phyloP scores from a whole-genome alignment of 1,139 yeast species.

The Yamadazyma trypodendri region DNA sequence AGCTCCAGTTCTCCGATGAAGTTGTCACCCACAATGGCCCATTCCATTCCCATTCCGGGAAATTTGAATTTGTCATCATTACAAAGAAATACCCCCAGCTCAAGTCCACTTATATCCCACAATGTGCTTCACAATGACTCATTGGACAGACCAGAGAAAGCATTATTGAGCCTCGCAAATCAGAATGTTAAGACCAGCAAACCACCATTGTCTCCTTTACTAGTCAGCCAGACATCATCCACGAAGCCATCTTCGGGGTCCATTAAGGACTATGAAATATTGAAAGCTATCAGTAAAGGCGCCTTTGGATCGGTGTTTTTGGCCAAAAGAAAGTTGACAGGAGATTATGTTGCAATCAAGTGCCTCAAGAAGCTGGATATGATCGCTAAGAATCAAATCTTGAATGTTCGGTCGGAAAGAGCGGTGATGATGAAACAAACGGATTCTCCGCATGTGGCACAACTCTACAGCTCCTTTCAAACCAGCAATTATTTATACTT shows the following conservation, averaged over 20 bases:
- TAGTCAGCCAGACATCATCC: conserved; percentile 62
- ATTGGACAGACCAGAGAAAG: conserved; percentile 9
- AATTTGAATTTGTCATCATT: conserved; percentile 51
- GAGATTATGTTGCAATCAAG: conserved; percentile 94
- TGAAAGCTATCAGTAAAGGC: conserved; percentile 94
- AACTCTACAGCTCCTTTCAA: conserved; percentile 84
- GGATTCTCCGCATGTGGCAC: conserved; percentile 92
- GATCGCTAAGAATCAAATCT: conserved; percentile 95
- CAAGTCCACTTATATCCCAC: conserved; percentile 37
- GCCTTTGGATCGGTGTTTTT: conserved; percentile 96
- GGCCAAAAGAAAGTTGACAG: conserved; percentile 79
- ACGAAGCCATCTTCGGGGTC: conserved; percentile 58
- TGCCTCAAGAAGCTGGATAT: conserved; percentile 92
- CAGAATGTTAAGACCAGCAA: conserved; percentile 20
- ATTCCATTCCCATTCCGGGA: conserved; percentile 42
- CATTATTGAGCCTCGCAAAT: conserved; percentile 4
- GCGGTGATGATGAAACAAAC: conserved; percentile 98
- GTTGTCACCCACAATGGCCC: conserved; percentile 16
- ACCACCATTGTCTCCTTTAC: conserved; percentile 79
- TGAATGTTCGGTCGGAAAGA: conserved; percentile 90
- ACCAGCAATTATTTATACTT: conserved; percentile 81
- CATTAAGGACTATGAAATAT: conserved; percentile 82
- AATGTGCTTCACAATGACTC: conserved; percentile 11
- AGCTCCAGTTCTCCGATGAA: conserved; percentile 55
- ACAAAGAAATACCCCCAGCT: conserved; percentile 54